These are phyloP conservation scores for Peronosclerospora sorghi DNA, from an alignment of 352 stramenopile genomes.

Conservation along the genomic window DNA sequence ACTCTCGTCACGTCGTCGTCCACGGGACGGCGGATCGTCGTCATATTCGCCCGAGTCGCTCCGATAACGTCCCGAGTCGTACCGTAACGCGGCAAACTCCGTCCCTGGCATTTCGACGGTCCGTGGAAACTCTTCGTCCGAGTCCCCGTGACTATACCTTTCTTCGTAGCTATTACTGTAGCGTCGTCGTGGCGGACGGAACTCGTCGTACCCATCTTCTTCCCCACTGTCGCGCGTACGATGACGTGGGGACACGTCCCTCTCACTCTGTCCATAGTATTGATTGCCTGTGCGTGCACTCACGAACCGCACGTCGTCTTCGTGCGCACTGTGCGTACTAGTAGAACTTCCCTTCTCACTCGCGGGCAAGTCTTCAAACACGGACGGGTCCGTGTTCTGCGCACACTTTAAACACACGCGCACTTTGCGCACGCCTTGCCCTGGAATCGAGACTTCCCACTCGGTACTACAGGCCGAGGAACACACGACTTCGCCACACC, in stretches of 20 bases:
- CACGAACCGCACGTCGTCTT: slow-evolving; percentile 16
- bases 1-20: slow-evolving; percentile 10
- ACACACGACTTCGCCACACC: slow-evolving; percentile 69
- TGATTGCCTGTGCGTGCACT: slow-evolving; percentile 23
- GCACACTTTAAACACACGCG: slow-evolving; percentile 51
- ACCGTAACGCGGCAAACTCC: slow-evolving; percentile 6
- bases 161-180: slow-evolving; percentile 3
- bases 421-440: slow-evolving; percentile 34
- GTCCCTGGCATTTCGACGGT: slow-evolving; percentile 13
- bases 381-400: slow-evolving; percentile 18
- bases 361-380: slow-evolving; percentile 14
- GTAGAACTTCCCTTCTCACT: slow-evolving; percentile 24
- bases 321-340: slow-evolving; percentile 16
- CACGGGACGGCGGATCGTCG: slow-evolving; percentile 8
- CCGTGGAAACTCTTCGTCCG: slow-evolving; percentile 13
- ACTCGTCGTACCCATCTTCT: not conserved
- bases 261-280: slow-evolving; percentile 15
- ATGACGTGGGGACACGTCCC: slow-evolving; percentile 6
- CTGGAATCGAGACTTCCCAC: slow-evolving; percentile 40
- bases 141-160: slow-evolving; percentile 13
- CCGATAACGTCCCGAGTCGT: slow-evolving; percentile 11
- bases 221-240: not conserved
- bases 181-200: slow-evolving; percentile 11
- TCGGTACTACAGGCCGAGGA: slow-evolving; percentile 37
- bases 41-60: slow-evolving; percentile 15